Percentiles rank a stretch among this genome's conserved stretches.
phyloP scores from a whole-genome alignment of 768 basidiomycete species.

The Lentinula sp. region DNA sequence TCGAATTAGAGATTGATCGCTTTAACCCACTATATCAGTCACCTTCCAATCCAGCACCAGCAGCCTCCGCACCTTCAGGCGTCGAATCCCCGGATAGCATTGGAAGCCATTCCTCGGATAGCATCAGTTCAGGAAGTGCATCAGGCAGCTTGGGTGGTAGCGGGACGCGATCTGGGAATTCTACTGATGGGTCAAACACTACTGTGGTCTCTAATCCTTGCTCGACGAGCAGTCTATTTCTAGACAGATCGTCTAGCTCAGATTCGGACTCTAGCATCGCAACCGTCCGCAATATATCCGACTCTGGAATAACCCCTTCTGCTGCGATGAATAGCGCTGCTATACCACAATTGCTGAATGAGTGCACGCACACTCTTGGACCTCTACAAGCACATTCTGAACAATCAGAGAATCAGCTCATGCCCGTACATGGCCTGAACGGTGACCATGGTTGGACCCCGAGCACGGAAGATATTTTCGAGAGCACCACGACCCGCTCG shows the following conservation, averaged over 20 bases:
- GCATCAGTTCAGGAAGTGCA: neutral
- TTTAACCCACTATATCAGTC: conserved; percentile 67
- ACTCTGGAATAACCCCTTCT: neutral
- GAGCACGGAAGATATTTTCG: conserved; percentile 53
- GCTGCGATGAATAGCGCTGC: neutral
- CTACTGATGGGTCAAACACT: conserved; percentile 13
- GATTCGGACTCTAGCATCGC: neutral
- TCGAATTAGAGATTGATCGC: conserved; percentile 67
- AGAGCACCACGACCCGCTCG: conserved; percentile 62
- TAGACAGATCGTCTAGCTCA: neutral
- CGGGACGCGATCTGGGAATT: conserved; percentile 6
- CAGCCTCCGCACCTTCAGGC: conserved; percentile 3
- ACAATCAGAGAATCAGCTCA: neutral
- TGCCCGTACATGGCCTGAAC: conserved; percentile 10
- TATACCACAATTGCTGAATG: neutral
- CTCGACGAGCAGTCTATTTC: neutral
- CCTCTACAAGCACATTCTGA: neutral
- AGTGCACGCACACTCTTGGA: neutral
- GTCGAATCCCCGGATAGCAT: neutral
- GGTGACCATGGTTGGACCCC: conserved; percentile 36
- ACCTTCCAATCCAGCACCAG: neutral
- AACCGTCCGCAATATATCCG: neutral
- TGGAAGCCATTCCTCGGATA: neutral
- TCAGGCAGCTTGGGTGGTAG: conserved; percentile 6
- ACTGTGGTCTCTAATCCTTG: conserved; percentile 6